A percentile compares a stretch with the other conserved stretches of the same genome.
Evolutionary conservation across 106 monocot species (phyloP).

Genomic region (Iris macrosiphon): DNA sequence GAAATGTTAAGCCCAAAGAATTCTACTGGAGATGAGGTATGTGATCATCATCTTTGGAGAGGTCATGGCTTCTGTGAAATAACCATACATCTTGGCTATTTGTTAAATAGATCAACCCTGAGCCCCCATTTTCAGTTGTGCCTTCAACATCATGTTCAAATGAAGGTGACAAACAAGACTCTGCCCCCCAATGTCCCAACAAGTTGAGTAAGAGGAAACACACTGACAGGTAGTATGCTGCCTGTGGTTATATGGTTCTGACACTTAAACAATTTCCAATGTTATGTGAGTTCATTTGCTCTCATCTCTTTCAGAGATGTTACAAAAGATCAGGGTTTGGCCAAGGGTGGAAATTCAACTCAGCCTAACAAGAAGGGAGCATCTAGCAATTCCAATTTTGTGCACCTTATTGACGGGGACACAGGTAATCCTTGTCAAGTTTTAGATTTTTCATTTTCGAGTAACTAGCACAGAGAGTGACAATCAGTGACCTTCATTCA

Average conservation of each 20-base stretch:
- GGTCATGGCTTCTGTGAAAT: neutral
- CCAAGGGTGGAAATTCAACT: neutral
- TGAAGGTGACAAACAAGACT: neutral
- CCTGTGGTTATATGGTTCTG: neutral
- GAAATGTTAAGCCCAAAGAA: neutral
- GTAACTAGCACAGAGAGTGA: no score
- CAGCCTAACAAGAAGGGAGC: neutral
- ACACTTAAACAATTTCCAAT: neutral
- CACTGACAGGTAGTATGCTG: neutral
- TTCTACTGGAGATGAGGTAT: conserved; percentile 1
- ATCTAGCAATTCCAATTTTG: no score
- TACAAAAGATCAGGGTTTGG: neutral
- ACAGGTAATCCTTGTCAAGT: neutral
- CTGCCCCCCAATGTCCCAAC: no score
- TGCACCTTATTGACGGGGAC: no score
- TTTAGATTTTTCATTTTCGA: neutral
- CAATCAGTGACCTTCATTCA: no score
- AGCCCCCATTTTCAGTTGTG: neutral
- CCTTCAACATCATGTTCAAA: neutral
- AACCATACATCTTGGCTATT: neutral
- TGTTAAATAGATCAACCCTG: neutral
- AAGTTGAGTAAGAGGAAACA: no score
- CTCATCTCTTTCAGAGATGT: neutral
- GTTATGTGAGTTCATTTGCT: neutral
- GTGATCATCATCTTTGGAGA: neutral